phyloP scores from a whole-genome alignment of 2,329 filamentous ascomycete genomes.

The Dendryphion nanum region DNA sequence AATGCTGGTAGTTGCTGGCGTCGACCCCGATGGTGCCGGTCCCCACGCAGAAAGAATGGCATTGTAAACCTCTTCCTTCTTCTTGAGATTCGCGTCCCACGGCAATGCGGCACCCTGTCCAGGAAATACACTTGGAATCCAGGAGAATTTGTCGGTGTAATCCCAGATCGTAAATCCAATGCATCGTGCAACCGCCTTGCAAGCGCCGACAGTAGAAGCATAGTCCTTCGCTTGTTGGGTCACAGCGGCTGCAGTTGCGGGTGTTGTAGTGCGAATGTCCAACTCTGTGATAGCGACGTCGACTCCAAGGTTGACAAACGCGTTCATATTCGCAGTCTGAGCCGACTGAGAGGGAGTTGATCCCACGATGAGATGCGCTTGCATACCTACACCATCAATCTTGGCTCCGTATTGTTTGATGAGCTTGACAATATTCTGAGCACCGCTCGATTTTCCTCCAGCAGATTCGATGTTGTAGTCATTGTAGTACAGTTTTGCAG shows the following conservation, averaged over 20 bases:
- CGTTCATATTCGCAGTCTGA: slow-evolving; percentile 48
- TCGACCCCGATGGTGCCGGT: slow-evolving; percentile 3
- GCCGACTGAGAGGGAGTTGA: slow-evolving; percentile 28
- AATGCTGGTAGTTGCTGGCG: neutral
- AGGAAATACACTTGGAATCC: slow-evolving; percentile 44
- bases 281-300: slow-evolving; percentile 65
- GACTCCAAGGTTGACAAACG: slow-evolving; percentile 51
- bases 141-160: slow-evolving; percentile 47
- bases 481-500: slow-evolving; percentile 46
- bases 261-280: slow-evolving; percentile 51
- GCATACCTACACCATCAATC: slow-evolving; percentile 47
- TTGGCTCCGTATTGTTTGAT: slow-evolving; percentile 31
- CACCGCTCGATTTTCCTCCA: slow-evolving; percentile 36
- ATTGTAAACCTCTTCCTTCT: slow-evolving; percentile 38
- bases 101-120: slow-evolving; percentile 45
- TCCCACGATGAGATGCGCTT: slow-evolving; percentile 53
- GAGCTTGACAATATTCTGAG: slow-evolving; percentile 38
- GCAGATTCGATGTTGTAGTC: slow-evolving; percentile 46
- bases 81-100: slow-evolving; percentile 47
- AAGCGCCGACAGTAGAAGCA: slow-evolving; percentile 51
- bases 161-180: slow-evolving; percentile 62
- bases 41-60: slow-evolving; percentile 20
- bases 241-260: slow-evolving; percentile 17
- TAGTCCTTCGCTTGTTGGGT: slow-evolving; percentile 52
- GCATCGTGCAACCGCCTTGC: slow-evolving; percentile 55